Evolutionary conservation across 257 asterid species (phyloP), one percentile per base, ranked within the genome.

Genomic region (Nicotiana otophora): DNA sequence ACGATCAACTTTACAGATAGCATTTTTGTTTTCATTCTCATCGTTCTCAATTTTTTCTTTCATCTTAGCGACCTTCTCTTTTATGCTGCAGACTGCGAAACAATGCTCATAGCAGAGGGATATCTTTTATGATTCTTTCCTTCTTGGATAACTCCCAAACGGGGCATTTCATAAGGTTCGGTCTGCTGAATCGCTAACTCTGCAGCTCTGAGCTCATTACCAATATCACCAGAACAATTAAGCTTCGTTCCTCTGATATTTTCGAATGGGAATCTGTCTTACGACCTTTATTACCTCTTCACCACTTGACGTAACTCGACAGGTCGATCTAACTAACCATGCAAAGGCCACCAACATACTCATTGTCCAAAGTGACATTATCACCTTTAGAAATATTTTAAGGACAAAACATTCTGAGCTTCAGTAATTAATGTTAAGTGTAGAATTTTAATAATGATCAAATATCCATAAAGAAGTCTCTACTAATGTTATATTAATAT

Each of bases 131-230:
- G 91, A 82, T 87, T 90, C 84, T 84, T 84, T 85, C 88, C 91
- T 83, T 92, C 95, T 31, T 85, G 89, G 66, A 94, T 81, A 80
- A 89, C 78, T 4, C 99, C 98, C 58, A 95, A 90, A 23, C 85
- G 90, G 2, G 97, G 99, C 95, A 95, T 95, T 92, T 95, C 93
- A 60, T 93, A 95, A 66, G 97, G 97, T 84, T 95, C 93, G 33
- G 98, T 91, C 65, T 94, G 90, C 85, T 88, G 84, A 78, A 75
- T 80, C 53, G 92, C 84, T 85, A 87, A 61, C 75, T 90, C 97
- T 46, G 90, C 86, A 82, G 91, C 88, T 87, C 89, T 89, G 82
- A 93, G 90, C 81, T 95, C 98, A 85, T 87, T 86, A 65, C 90
- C 89, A 78, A 86, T 89, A 74, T 90, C 98, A 83, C 90, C 97